Percentiles rank a stretch among this genome's conserved stretches.
Evolutionary conservation across 441 rosid genomes (phyloP).

Genomic region (Syzygium malaccense): DNA sequence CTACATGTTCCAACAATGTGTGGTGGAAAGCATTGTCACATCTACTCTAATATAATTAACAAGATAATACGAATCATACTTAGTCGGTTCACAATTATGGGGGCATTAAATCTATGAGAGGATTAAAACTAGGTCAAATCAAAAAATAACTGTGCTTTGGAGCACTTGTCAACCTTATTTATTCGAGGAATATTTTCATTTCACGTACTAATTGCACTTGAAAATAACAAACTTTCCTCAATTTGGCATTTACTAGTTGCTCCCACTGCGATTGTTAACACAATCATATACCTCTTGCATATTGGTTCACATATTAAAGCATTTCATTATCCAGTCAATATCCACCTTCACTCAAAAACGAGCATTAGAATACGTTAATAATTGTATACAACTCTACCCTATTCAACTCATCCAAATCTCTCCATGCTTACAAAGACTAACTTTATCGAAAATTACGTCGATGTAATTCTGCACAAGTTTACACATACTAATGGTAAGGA

Average conservation of each 20-base stretch:
- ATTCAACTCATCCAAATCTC: background rate
- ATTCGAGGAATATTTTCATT: background rate
- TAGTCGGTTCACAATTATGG: background rate
- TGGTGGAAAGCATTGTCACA: background rate
- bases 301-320: background rate
- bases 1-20: background rate
- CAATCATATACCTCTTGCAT: background rate
- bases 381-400: background rate
- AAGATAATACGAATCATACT: background rate
- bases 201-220: background rate
- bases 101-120: background rate
- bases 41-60: background rate
- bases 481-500: background rate
- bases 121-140: background rate
- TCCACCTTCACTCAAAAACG: background rate
- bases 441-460: background rate
- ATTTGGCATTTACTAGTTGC: background rate
- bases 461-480: background rate
- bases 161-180: background rate
- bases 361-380: background rate
- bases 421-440: background rate
- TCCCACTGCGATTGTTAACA: background rate
- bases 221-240: background rate
- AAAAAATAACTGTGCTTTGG: background rate
- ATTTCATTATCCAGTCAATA: background rate